A percentile compares a stretch with the other conserved stretches of the same genome.
These are phyloP conservation scores for Aspergillus piperis DNA, from an alignment of 2,329 filamentous ascomycete genomes.

Conservation along the genomic window DNA sequence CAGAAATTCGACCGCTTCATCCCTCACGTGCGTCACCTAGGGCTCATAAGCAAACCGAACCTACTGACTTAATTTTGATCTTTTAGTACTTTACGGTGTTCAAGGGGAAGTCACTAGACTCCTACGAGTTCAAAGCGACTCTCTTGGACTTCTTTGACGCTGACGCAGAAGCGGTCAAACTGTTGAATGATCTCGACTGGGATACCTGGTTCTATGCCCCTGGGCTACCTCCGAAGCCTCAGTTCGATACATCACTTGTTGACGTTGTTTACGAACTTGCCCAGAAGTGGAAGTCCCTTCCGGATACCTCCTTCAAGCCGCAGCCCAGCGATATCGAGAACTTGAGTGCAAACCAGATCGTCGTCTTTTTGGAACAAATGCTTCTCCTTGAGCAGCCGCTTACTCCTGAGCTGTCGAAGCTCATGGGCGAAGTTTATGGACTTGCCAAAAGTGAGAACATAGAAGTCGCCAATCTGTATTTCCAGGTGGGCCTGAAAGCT, in stretches of 20 bases:
- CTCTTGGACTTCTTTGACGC: slow-evolving; percentile 79
- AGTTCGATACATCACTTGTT: slow-evolving; percentile 85
- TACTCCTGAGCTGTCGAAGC: slow-evolving; percentile 63
- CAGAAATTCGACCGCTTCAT: slow-evolving; percentile 95
- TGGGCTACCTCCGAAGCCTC: slow-evolving; percentile 84
- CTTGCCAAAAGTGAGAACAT: slow-evolving; percentile 77
- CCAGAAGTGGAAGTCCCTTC: slow-evolving; percentile 70
- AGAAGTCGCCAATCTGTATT: slow-evolving; percentile 80
- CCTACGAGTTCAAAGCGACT: slow-evolving; percentile 89
- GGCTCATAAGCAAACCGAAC: background rate
- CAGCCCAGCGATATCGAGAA: slow-evolving; percentile 66
- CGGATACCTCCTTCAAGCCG: slow-evolving; percentile 58
- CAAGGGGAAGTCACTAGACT: slow-evolving; percentile 84
- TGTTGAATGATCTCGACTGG: slow-evolving; percentile 78
- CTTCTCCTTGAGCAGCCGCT: slow-evolving; percentile 68
- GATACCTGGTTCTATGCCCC: slow-evolving; percentile 85
- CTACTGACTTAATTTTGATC: slow-evolving; percentile 1
- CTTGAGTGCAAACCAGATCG: slow-evolving; percentile 83
- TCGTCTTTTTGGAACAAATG: slow-evolving; percentile 84
- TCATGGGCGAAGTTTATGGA: slow-evolving; percentile 74
- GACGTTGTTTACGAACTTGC: slow-evolving; percentile 83
- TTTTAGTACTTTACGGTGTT: slow-evolving; percentile 77
- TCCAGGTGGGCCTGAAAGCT: slow-evolving; percentile 74
- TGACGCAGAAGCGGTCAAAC: slow-evolving; percentile 63
- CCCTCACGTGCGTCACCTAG: slow-evolving; percentile 59